Base-by-base conservation (phyloP, 1,139 yeast species). In the Geotrichum europaeum region DNA sequence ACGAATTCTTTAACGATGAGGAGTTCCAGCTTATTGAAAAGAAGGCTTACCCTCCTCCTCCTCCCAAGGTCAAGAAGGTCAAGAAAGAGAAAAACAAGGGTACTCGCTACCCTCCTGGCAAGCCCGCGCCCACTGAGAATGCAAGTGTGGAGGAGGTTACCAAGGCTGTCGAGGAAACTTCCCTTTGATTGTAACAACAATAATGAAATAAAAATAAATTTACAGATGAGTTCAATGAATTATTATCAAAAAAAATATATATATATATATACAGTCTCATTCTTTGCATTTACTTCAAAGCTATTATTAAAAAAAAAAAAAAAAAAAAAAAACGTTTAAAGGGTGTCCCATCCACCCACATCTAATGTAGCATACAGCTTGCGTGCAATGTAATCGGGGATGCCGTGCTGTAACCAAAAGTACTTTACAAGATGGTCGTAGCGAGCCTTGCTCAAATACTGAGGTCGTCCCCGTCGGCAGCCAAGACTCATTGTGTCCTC, bases 281-380 rank as follows among this genome's bases (percentile, higher is more conserved):
- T 40, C 32, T 51, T 51, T 45, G 10, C 56, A 32, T 32, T 51
- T 15, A 24, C 15, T 7, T 28, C 9, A 22, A 22, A 32, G 7
- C n/a, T 30, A 25, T 20, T 36, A 49, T 18, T 18, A 25, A 3
- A 53, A 10, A 40, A 20, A 51, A 60, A 47, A 20, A 49, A 25
- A 28, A 12, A 10, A 53, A 10, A 40, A 28, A 51, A 60, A 47
- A 20, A 49, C 4, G 22, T 25, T 70, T 76, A 92, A 69, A 92
- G 76, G 0, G 97, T 89, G 68, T 88, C 95, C 99, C 99, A 94
- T 0, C 98, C 98, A 13, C 98, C 98, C 45, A 88, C 84, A 73
- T 94, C 98, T 47, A 86, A 75, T 7, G 82, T 84, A 54, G 86
- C 84, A 67, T 92, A 97, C 43, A 94, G 78, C 65, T 84, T 85